Base-by-base conservation (phyloP, 106 monocot genomes). In the Triglochin maritima region DNA sequence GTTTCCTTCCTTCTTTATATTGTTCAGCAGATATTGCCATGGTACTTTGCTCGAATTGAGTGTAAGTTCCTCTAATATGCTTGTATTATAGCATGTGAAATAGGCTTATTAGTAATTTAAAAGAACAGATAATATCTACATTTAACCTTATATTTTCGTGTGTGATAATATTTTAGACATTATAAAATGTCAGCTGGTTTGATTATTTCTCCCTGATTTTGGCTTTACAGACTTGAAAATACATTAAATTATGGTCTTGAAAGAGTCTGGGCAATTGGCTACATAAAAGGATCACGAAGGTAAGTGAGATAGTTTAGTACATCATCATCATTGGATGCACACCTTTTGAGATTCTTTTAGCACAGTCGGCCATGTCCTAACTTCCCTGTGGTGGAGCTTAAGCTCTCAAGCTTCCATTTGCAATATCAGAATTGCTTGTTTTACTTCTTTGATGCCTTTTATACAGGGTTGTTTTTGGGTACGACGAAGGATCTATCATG, bases 401-500 rank as follows among this genome's bases (percentile, higher is more conserved):
- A 5, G 13, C 5, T 41, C 5, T 5, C 43, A 2, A 11, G 1
- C 12, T 57, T 57, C 5, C 12, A 5, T 7, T 41, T 60, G 60
- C 60, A 60, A 60, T 60, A 46, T 17, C 17, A 12, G 46, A 52
- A 7, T 52, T 12, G 6, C 2, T 8, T 7, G 16, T 3, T n/a
- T 65, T 17, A 44, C 4, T 61, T 11, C 17, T 49, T 49, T 49
- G 44, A 48, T 65, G 65, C 3, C 17, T 65, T 49, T 60, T 59
- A 59, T 77, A 47, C 67, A 96, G 95, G 64, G 82, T 96, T 73
- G 95, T 88, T 14, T 88, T 96, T 67, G 95, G 95, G 52, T 96
- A 96, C 65, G 95, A 96, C 84, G 95, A 96, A 88, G 95, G 90
- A 71, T 88, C 95, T 11, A 86, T 96, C 60, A 91, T 96, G 90